Conservation (phyloP, 352 stramenopile genomes). For the Pythium volutum region DNA sequence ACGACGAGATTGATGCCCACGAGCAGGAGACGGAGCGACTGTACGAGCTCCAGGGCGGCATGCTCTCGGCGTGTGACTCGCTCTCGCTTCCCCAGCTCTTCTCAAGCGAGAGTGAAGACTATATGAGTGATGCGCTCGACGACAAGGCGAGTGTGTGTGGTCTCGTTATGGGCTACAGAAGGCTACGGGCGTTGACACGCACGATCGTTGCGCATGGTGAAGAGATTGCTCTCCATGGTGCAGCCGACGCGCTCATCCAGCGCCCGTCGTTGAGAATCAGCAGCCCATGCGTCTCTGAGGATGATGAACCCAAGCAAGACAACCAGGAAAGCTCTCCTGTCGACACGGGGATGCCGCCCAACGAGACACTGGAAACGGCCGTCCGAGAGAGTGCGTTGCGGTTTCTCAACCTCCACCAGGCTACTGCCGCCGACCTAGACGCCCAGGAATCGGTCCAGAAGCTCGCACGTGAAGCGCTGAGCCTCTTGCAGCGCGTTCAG, state of each 20-base stretch:
- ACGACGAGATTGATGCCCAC: conserved; percentile 46
- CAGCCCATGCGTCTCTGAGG: not conserved
- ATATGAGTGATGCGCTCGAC: not conserved
- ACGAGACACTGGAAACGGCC: conserved; percentile 1
- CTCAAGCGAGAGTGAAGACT: not conserved
- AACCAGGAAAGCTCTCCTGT: not conserved
- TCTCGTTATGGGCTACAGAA: not conserved
- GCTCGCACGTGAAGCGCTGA: conserved; percentile 9
- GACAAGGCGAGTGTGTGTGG: not conserved
- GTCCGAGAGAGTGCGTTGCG: conserved; percentile 5
- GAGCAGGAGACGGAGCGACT: conserved; percentile 43
- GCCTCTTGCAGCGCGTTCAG: conserved; percentile 6
- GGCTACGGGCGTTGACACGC: conserved; percentile 21
- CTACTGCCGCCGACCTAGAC: not conserved
- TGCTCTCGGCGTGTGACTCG: conserved; percentile 30
- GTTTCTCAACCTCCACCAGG: conserved; percentile 14
- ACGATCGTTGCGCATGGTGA: conserved; percentile 32
- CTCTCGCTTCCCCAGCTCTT: conserved; percentile 20
- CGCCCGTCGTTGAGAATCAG: conserved; percentile 31
- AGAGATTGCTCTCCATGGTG: conserved; percentile 40
- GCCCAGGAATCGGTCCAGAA: not conserved
- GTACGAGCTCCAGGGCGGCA: conserved; percentile 34
- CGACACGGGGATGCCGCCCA: not conserved
- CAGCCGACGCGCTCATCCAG: conserved; percentile 43
- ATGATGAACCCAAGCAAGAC: not conserved